These are phyloP conservation scores for Beverwykella pulmonaria DNA, from an alignment of 495 filamentous ascomycete species.

Conservation along the genomic window DNA sequence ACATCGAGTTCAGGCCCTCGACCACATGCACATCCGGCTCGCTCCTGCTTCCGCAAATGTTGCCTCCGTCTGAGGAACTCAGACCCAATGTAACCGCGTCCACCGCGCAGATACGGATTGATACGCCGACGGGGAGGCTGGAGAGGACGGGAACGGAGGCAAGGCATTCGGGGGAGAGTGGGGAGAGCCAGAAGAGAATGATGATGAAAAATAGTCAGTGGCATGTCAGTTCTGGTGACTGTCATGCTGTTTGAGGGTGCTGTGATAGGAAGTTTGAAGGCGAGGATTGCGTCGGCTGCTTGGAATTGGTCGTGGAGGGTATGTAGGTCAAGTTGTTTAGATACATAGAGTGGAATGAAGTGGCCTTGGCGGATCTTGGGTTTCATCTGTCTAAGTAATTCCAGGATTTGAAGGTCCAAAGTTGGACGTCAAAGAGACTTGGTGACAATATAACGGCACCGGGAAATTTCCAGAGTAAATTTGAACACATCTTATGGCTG, in stretches of 20 bases:
- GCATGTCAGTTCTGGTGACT: conserved; percentile 5
- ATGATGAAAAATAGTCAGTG: background rate
- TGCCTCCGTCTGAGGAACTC: conserved; percentile 14
- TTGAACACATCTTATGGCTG: too few relatives aligned
- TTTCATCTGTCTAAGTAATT: too few relatives aligned
- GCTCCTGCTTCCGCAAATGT: background rate
- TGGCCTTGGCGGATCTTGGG: too few relatives aligned
- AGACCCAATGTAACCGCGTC: conserved; percentile 9
- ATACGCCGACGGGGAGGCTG: background rate
- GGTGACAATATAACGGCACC: too few relatives aligned
- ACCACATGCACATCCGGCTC: background rate
- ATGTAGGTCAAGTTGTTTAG: too few relatives aligned
- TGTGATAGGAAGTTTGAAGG: background rate
- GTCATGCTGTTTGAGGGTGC: background rate
- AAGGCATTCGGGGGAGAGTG: background rate
- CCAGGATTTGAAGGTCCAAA: too few relatives aligned
- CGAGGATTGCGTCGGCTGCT: too few relatives aligned
- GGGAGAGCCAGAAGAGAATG: conserved; percentile 2
- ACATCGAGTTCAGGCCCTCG: background rate
- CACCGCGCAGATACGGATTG: background rate
- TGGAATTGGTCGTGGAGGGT: too few relatives aligned
- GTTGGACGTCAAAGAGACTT: too few relatives aligned
- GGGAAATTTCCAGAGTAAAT: too few relatives aligned
- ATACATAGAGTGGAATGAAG: too few relatives aligned
- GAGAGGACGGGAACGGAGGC: background rate